These are phyloP conservation scores for Truncatella angustata DNA, from an alignment of 2,329 filamentous ascomycete genomes.

Conservation along the genomic window DNA sequence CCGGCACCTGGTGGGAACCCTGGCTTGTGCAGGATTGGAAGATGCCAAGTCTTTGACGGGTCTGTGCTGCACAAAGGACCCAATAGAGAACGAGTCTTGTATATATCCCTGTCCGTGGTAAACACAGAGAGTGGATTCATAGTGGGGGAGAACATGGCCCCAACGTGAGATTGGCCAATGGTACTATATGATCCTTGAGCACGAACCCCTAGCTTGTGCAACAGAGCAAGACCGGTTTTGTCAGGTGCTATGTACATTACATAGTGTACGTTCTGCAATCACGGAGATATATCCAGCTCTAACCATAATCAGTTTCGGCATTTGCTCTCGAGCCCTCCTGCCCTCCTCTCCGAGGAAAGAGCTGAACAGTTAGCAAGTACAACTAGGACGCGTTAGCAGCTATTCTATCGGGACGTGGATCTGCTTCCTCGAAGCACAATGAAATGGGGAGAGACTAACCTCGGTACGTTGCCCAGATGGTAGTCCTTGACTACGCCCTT, in stretches of 20 bases:
- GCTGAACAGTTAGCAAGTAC: too few species aligned
- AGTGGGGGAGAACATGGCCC: neutral
- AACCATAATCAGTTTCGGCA: neutral
- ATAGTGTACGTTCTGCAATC: too few species aligned
- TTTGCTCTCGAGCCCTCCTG: neutral
- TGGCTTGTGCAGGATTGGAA: neutral
- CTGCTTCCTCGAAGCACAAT: too few species aligned
- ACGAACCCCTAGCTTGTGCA: slow-evolving; percentile 6
- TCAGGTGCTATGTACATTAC: too few species aligned
- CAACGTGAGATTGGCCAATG: slow-evolving; percentile 2
- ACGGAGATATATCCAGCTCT: neutral
- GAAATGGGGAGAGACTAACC: too few species aligned
- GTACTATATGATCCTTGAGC: neutral
- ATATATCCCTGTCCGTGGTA: neutral
- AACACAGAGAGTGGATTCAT: neutral
- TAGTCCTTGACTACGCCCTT: too few species aligned
- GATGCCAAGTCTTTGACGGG: neutral
- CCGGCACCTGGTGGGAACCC: neutral
- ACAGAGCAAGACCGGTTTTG: neutral
- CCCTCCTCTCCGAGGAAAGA: too few species aligned
- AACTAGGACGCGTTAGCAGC: too few species aligned
- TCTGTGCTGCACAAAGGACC: slow-evolving; percentile 1
- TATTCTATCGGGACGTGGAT: too few species aligned
- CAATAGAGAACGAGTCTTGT: neutral
- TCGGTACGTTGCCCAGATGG: too few species aligned